A percentile compares a stretch with the other conserved stretches of the same genome.
Conservation (phyloP, 2,329 filamentous ascomycete genomes). For the Sclerotinia spermophila region DNA sequence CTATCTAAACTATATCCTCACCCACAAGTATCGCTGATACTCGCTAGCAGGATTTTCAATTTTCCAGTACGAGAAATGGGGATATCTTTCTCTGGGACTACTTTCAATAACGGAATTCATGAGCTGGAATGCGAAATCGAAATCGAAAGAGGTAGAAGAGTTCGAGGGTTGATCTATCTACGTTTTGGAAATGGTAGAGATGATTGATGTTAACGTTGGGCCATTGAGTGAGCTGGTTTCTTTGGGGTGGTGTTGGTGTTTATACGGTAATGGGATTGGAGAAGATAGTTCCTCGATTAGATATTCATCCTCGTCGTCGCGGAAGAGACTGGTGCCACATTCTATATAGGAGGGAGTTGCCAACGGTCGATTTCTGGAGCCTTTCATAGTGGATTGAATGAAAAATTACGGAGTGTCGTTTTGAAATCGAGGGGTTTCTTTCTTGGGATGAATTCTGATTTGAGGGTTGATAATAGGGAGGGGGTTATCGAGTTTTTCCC, state of each 20-base stretch:
- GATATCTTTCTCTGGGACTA: background rate
- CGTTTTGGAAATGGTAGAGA: background rate
- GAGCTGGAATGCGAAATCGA: background rate
- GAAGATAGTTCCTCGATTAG: background rate
- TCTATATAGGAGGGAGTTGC: background rate
- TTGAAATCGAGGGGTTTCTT: too few relatives aligned
- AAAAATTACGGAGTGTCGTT: background rate
- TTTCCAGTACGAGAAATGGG: background rate
- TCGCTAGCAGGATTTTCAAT: background rate
- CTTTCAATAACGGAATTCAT: background rate
- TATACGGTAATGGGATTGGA: background rate
- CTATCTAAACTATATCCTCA: slow-evolving; percentile 14
- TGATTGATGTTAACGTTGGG: background rate
- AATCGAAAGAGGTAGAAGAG: background rate
- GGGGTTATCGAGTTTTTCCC: background rate
- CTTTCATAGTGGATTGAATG: background rate
- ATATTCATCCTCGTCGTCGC: background rate
- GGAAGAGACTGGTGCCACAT: background rate
- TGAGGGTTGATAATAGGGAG: background rate
- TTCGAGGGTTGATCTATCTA: background rate
- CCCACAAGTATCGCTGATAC: background rate
- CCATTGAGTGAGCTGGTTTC: background rate
- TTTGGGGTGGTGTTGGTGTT: background rate
- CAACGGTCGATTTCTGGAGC: background rate
- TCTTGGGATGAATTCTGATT: background rate